Evolutionary conservation across 2,329 filamentous ascomycete species (phyloP), one percentile per base, ranked within the genome.

Genomic region (Fusarium algeriense): DNA sequence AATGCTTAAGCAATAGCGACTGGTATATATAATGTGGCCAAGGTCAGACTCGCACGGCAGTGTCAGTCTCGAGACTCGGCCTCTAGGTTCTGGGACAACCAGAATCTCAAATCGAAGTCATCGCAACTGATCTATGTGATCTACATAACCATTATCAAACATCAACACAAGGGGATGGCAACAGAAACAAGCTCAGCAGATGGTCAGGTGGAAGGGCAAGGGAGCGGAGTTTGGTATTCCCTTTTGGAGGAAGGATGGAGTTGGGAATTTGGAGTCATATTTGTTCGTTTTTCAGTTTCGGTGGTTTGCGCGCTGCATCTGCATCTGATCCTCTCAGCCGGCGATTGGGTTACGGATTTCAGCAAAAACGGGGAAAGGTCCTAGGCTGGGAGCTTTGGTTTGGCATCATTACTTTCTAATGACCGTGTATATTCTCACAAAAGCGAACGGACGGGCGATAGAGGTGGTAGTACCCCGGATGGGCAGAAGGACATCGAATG

Each of bases 1-100:
- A 89, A 87, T 72, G 86, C 85, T 73, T 89, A 82, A 75, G 62
- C 38, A 60, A 50, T 35, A 32, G 46, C 43, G 52, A 56, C 35
- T 38, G 44, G 30, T 52, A 67, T 46, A 45, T 48, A 67, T 59
- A 67, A 34, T 43, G 20, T 50, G 60, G 66, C 50, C 58, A 55
- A 54, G 35, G 43, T n/a, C 46, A 50, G 53, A 49, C 52, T 48
- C 46, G 41, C 44, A 67, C 49, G 48, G 37, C 15, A 32, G 32
- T 53, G 55, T 38, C 41, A 19, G 44, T 62, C 56, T 45, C 43
- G 32, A 35, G 37, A 37, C 55, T 62, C 62, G 38, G 35, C 50
- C 43, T 19, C 26, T 41, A 49, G 32, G 64, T 30, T 40, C n/a
- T 54, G 45, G 23, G 46, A 46, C 32, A 19, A 41, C 44, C 19